Conservation (phyloP, 176 grass and related monocot genomes). For the Calamus simplicifolius region DNA sequence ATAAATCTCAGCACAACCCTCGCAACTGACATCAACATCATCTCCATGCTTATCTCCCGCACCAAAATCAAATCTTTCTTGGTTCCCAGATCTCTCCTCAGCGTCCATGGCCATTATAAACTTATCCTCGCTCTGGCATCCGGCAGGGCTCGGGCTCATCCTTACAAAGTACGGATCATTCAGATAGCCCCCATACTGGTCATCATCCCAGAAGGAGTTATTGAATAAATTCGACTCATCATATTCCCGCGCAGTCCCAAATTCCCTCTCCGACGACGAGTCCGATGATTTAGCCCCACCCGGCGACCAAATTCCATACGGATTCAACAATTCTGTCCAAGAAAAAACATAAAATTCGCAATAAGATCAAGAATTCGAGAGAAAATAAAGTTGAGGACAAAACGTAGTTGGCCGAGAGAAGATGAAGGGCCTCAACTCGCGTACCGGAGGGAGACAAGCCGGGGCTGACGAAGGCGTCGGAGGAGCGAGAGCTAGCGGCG, state of each 20-base stretch:
- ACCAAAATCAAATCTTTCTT: conserved; percentile 19
- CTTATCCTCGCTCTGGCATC: conserved; percentile 55
- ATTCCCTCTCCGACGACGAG: conserved; percentile 80
- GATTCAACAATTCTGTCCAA: conserved; percentile 64
- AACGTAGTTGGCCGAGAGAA: too few relatives aligned
- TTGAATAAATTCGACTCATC: conserved; percentile 69
- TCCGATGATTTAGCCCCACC: conserved; percentile 44
- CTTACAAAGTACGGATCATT: conserved; percentile 32
- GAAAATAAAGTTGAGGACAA: too few relatives aligned
- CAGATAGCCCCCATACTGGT: conserved; percentile 16
- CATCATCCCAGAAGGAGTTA: conserved; percentile 75
- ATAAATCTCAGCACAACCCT: conserved; percentile 54
- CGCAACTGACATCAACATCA: conserved; percentile 21
- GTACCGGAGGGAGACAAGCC: conserved; percentile 76
- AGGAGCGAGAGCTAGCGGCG: conserved; percentile 48
- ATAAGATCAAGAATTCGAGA: conserved; percentile 1
- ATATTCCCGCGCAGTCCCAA: conserved; percentile 79
- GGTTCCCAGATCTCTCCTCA: conserved; percentile 13
- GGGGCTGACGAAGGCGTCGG: conserved; percentile 87
- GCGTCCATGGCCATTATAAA: conserved; percentile 40
- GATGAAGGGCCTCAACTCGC: neutral
- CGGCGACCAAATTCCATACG: conserved; percentile 81
- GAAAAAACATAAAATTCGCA: neutral
- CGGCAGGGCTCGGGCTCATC: conserved; percentile 14
- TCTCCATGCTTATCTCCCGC: conserved; percentile 28